Conservation (phyloP, 768 basidiomycete genomes). For the Boletus rubescentipes region DNA sequence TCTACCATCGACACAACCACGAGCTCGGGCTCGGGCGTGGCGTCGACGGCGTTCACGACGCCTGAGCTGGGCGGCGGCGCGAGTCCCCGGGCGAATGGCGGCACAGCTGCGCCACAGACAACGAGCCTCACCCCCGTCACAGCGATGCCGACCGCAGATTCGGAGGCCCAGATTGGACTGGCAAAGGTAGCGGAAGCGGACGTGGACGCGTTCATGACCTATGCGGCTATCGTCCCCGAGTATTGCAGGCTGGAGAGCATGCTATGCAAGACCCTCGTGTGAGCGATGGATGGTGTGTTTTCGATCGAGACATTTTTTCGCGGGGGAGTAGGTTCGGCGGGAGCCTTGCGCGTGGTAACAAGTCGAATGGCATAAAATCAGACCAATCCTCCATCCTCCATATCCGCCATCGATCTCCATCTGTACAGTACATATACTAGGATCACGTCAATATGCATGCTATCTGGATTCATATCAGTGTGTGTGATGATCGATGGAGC, state of each 20-base stretch:
- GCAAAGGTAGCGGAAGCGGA: constrained; percentile 85
- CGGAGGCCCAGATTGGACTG: constrained; percentile 72
- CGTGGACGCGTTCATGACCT: constrained; percentile 80
- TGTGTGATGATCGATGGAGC: too few relatives aligned
- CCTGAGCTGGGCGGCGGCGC: constrained; percentile 49
- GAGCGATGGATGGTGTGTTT: constrained; percentile 1
- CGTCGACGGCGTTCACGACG: constrained; percentile 58
- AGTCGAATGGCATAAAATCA: not conserved
- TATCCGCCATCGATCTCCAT: not conserved
- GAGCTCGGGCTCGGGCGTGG: constrained; percentile 36
- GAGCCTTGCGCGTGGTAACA: not conserved
- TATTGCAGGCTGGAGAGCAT: constrained; percentile 78
- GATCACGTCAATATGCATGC: constrained; percentile 13
- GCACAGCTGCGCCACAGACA: constrained; percentile 38
- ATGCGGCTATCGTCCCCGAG: constrained; percentile 83
- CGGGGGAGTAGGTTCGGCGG: not conserved
- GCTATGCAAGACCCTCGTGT: constrained; percentile 63
- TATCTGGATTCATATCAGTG: too few relatives aligned
- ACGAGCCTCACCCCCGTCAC: constrained; percentile 68
- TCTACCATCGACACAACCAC: constrained; percentile 39
- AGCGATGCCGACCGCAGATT: constrained; percentile 68
- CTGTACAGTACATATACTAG: constrained; percentile 17
- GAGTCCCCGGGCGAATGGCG: constrained; percentile 35
- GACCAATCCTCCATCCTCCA: not conserved
- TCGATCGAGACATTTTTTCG: not conserved